Percentiles rank a stretch among this genome's conserved stretches.
phyloP scores from a whole-genome alignment of 1,284 basidiomycete species.

The Cryptococcus sp. region DNA sequence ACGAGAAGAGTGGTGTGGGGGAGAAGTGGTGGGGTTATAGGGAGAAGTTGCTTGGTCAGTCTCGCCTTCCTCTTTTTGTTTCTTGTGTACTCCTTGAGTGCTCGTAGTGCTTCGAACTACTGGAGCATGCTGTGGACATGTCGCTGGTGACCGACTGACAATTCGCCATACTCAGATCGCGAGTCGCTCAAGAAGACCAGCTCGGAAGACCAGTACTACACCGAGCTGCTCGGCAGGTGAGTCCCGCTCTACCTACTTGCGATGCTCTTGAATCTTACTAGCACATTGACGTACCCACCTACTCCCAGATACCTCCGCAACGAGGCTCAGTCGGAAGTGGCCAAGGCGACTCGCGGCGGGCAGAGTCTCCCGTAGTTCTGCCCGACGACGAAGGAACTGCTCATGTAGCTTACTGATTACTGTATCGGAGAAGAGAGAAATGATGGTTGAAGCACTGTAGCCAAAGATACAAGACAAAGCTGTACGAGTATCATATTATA shows the following conservation, averaged over 20 bases:
- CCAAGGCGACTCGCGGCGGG: constrained; percentile 23
- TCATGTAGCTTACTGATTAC: not conserved
- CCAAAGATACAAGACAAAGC: too few relatives aligned
- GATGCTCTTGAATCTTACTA: too few relatives aligned
- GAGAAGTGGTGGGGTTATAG: constrained; percentile 21
- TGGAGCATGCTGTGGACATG: too few relatives aligned
- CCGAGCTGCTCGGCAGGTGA: constrained; percentile 17
- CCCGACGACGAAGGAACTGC: too few relatives aligned
- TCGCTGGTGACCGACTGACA: not conserved
- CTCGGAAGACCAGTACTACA: constrained; percentile 26
- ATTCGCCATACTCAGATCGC: constrained; percentile 9
- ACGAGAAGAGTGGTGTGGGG: constrained; percentile 16
- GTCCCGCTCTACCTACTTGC: not conserved
- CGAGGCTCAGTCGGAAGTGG: constrained; percentile 24
- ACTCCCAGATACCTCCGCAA: constrained; percentile 21
- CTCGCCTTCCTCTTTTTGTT: too few relatives aligned
- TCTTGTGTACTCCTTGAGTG: too few relatives aligned
- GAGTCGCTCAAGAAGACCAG: constrained; percentile 25
- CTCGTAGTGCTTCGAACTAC: too few relatives aligned
- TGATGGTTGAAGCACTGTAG: not conserved
- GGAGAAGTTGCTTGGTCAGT: constrained; percentile 22
- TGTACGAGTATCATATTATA: too few relatives aligned
- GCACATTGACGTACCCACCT: not conserved
- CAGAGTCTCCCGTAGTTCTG: constrained; percentile 15
- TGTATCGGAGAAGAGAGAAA: not conserved